Evolutionary conservation across 2,329 filamentous ascomycete species (phyloP).

Genomic region (Botryotinia globosa): DNA sequence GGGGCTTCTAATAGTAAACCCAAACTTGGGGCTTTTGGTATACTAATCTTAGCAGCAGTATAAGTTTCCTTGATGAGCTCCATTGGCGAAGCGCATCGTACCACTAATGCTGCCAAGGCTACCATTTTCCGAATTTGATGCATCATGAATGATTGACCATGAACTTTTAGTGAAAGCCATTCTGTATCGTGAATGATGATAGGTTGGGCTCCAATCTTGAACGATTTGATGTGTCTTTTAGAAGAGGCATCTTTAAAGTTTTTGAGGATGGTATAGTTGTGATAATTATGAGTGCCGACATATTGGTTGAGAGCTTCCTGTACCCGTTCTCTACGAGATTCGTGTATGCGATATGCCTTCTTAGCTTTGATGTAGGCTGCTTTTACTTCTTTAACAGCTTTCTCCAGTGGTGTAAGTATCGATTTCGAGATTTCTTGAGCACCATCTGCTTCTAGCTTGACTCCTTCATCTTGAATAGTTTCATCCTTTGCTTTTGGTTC

Average conservation of each 20-base stretch:
- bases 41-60: constrained; percentile 68
- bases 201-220: constrained; percentile 71
- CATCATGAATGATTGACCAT: constrained; percentile 99
- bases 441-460: constrained; percentile 14
- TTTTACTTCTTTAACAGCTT: constrained; percentile 71
- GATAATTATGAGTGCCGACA: constrained; percentile 83
- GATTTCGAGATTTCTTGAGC: constrained; percentile 22
- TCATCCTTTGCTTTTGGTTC: neutral
- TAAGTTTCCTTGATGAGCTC: constrained; percentile 73
- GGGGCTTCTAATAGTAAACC: constrained; percentile 86
- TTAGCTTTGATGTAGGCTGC: constrained; percentile 79
- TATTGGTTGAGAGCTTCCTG: constrained; percentile 74
- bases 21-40: constrained; percentile 89
- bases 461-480: neutral
- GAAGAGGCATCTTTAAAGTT: constrained; percentile 74
- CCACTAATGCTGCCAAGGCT: constrained; percentile 80
- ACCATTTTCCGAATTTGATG: constrained; percentile 99
- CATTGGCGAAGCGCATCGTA: constrained; percentile 76
- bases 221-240: constrained; percentile 89
- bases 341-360: constrained; percentile 76
- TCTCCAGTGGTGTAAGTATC: constrained; percentile 51
- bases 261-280: constrained; percentile 98
- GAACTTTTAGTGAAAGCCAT: constrained; percentile 93
- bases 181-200: constrained; percentile 88
- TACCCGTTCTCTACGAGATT: constrained; percentile 67